Conservation (phyloP, 306 rosid genomes). For the Spatholobus suberectus region DNA sequence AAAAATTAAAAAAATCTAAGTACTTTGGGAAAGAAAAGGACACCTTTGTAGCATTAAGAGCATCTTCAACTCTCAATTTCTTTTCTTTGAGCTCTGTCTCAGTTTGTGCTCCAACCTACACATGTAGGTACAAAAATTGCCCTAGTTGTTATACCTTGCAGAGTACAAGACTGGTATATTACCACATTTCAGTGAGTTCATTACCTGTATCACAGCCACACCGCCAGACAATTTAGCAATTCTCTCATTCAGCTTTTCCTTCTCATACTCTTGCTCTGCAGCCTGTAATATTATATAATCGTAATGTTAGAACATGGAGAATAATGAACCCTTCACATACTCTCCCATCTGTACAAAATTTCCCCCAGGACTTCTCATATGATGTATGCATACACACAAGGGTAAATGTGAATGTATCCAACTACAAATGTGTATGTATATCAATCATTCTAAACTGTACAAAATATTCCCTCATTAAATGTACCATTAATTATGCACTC, state of each 20-base stretch:
- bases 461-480: neutral
- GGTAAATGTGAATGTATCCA: neutral
- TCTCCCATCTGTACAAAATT: neutral
- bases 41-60: constrained; percentile 99
- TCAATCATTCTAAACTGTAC: neutral
- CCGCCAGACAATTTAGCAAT: constrained; percentile 98
- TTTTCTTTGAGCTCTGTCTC: constrained; percentile 99
- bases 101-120: constrained; percentile 99
- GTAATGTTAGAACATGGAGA: neutral
- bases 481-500: neutral
- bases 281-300: constrained; percentile 49
- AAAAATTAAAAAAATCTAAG: neutral
- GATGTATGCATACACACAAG: neutral
- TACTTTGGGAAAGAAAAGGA: neutral
- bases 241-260: constrained; percentile 87
- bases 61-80: constrained; percentile 97
- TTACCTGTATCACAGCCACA: constrained; percentile 97
- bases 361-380: neutral
- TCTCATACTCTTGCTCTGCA: constrained; percentile 97
- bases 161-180: neutral
- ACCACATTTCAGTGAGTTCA: neutral
- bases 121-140: neutral
- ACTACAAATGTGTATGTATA: neutral
- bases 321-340: neutral
- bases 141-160: neutral